phyloP scores from a whole-genome alignment of 148 eudicot genomes.

The Mesembryanthemum crystallinum region DNA sequence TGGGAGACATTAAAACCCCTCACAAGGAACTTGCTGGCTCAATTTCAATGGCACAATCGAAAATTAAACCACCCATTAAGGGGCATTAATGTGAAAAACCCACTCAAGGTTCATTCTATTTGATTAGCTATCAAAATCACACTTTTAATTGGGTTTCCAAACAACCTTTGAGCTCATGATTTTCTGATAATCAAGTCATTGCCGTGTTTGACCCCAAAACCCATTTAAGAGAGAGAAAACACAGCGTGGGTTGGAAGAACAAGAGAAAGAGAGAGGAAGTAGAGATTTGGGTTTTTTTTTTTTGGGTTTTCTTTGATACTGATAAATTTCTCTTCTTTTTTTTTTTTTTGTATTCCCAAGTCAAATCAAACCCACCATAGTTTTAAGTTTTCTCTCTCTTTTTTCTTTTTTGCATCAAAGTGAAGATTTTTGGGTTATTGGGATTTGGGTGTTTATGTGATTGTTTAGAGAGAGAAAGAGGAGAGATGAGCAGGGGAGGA shows the following conservation, averaged over 20 bases:
- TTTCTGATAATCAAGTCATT: slow-evolving; percentile 45
- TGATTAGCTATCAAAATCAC: slow-evolving; percentile 1
- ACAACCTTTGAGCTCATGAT: slow-evolving; percentile 10
- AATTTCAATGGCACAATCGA: neutral
- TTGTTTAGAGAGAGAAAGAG: neutral
- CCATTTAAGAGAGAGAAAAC: slow-evolving; percentile 14
- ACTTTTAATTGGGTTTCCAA: slow-evolving; percentile 7
- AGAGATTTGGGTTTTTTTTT: slow-evolving; percentile 3
- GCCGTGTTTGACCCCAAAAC: slow-evolving; percentile 86
- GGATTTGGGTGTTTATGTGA: slow-evolving; percentile 20
- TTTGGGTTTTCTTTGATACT: neutral
- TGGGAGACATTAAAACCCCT: slow-evolving; percentile 17
- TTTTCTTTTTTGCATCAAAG: slow-evolving; percentile 18
- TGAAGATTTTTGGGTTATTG: slow-evolving; percentile 16
- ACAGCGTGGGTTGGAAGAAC: neutral
- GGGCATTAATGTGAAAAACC: neutral
- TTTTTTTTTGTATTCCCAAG: neutral
- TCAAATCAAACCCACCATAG: neutral
- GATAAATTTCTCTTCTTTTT: too few relatives aligned
- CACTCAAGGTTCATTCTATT: neutral
- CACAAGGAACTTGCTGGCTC: slow-evolving; percentile 28
- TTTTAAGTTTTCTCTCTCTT: slow-evolving; percentile 7
- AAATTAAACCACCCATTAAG: neutral
- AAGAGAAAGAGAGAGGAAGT: neutral
- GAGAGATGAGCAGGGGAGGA: slow-evolving; percentile 33